Percentiles rank a stretch among this genome's conserved stretches.
These are phyloP conservation scores for Colletotrichum eremochloae DNA, from an alignment of 2,329 filamentous ascomycete genomes.

Conservation along the genomic window DNA sequence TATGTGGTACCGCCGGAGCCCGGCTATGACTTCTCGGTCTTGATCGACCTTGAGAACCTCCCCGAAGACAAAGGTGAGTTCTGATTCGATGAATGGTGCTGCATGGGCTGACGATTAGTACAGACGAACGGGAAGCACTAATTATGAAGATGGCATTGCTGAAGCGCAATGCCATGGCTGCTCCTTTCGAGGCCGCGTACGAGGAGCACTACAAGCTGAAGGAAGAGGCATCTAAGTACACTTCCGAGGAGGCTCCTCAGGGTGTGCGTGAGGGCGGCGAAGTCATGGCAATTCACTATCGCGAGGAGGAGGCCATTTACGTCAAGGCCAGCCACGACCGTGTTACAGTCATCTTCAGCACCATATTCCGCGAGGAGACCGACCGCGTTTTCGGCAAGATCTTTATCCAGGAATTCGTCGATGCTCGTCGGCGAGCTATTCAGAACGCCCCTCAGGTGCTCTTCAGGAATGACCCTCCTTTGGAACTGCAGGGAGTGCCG, in stretches of 20 bases:
- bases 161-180: conserved; percentile 99
- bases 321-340: conserved; percentile 97
- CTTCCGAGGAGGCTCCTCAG: conserved; percentile 92
- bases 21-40: conserved; percentile 95
- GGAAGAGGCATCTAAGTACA: conserved; percentile 92
- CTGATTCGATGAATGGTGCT: background rate
- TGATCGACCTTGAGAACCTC: conserved; percentile 88
- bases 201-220: conserved; percentile 89
- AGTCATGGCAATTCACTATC: conserved; percentile 97
- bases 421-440: conserved; percentile 92
- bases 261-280: conserved; percentile 90
- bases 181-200: conserved; percentile 97
- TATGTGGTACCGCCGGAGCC: conserved; percentile 90
- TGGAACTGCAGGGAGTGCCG: conserved; percentile 89
- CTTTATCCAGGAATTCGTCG: conserved; percentile 98
- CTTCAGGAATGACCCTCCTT: conserved; percentile 92
- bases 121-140: conserved; percentile 87
- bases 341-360: conserved; percentile 99
- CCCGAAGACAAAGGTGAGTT: conserved; percentile 80
- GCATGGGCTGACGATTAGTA: conserved; percentile 27
- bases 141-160: conserved; percentile 89
- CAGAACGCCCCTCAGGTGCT: conserved; percentile 98
- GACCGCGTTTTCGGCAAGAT: conserved; percentile 98
- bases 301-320: conserved; percentile 98
- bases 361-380: conserved; percentile 97